A percentile compares a stretch with the other conserved stretches of the same genome.
Conservation (phyloP, 2,329 filamentous ascomycete genomes). For the Escovopsis weberi region DNA sequence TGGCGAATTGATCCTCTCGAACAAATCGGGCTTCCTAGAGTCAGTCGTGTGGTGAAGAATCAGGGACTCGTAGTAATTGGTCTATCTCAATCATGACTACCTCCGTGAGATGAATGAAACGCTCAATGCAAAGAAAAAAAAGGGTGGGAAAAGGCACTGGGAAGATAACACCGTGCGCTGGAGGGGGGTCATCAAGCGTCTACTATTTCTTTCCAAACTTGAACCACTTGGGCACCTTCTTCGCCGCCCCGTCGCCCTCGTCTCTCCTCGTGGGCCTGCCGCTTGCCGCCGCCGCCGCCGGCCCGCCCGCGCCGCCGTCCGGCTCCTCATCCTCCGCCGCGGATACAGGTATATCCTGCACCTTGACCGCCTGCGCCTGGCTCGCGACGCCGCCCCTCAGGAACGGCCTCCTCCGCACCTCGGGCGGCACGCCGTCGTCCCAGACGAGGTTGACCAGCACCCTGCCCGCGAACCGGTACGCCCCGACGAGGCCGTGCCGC, state of each 20-base stretch:
- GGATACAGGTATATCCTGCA: constrained; percentile 37
- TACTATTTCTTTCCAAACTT: constrained; percentile 57
- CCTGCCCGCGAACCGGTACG: constrained; percentile 54
- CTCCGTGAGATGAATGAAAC: not conserved
- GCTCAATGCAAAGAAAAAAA: not conserved
- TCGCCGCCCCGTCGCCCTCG: constrained; percentile 22
- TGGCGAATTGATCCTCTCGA: too few relatives aligned
- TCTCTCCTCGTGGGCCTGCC: constrained; percentile 21
- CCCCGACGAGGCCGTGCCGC: constrained; percentile 49
- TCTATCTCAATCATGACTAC: not conserved
- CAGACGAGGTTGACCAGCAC: constrained; percentile 67
- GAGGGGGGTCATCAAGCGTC: not conserved
- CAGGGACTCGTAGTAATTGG: not conserved
- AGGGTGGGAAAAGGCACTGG: not conserved
- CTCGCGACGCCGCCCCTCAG: constrained; percentile 43
- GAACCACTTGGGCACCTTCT: constrained; percentile 54
- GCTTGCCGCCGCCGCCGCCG: constrained; percentile 6
- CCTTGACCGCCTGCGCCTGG: constrained; percentile 51
- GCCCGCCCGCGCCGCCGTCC: constrained; percentile 4
- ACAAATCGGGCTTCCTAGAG: too few relatives aligned
- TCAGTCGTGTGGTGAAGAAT: not conserved
- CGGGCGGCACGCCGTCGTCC: constrained; percentile 46
- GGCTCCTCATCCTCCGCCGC: constrained; percentile 22
- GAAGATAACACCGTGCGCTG: not conserved
- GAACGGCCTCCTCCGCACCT: constrained; percentile 40